Evolutionary conservation across 441 rosid genomes (phyloP).

Genomic region (Euphorbia schlechtendalii): DNA sequence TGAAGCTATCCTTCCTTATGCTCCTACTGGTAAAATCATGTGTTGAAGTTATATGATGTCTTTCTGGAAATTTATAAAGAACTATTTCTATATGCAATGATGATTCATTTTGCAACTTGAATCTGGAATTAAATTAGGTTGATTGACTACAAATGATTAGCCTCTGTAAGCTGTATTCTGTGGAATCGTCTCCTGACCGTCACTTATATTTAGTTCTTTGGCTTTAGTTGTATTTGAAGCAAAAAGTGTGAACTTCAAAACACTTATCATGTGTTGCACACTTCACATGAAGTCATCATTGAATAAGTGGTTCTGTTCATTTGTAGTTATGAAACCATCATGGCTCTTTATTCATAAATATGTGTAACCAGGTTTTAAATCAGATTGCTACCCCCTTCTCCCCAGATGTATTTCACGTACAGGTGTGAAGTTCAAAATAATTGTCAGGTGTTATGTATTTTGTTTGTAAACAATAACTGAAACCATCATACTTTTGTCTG

Average conservation of each 20-base stretch:
- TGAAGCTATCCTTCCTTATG: constrained; percentile 86
- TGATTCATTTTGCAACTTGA: not conserved
- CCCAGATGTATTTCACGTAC: not conserved
- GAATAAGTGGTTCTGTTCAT: not conserved
- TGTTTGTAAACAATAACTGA: not conserved
- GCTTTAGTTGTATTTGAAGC: not conserved
- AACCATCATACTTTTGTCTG: not conserved
- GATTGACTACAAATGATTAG: not conserved
- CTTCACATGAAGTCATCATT: not conserved
- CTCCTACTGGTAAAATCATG: constrained; percentile 53
- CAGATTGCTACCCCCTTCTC: not conserved
- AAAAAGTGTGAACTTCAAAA: not conserved
- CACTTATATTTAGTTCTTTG: not conserved
- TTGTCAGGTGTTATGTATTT: not conserved
- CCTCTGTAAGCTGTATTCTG: not conserved
- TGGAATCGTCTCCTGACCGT: not conserved
- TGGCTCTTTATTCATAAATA: not conserved
- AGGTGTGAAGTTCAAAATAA: not conserved
- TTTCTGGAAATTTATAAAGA: not conserved
- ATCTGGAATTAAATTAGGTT: not conserved
- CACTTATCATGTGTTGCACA: not conserved
- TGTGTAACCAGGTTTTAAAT: not conserved
- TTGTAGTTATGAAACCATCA: not conserved
- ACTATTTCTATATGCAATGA: not conserved
- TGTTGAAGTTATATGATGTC: constrained; percentile 16